Percentiles rank a stretch among this genome's conserved stretches.
phyloP scores from a whole-genome alignment of 2,329 filamentous ascomycete genomes.

The Fusarium luffae region DNA sequence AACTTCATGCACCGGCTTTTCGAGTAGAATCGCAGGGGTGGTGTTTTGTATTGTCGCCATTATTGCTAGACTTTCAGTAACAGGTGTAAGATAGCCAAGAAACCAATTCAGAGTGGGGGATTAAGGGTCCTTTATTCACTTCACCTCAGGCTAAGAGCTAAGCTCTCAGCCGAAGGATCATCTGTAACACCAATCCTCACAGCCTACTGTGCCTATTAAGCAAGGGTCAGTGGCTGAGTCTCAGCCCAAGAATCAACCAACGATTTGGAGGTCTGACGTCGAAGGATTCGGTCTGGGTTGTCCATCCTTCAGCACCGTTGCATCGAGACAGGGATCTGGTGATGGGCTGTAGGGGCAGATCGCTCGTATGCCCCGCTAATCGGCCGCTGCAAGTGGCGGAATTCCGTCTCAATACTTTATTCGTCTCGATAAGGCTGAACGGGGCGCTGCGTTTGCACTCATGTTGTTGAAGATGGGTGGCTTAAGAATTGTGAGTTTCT shows the following conservation, averaged over 20 bases:
- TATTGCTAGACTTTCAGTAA: neutral
- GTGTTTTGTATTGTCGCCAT: slow-evolving; percentile 17
- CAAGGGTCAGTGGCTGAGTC: slow-evolving; percentile 13
- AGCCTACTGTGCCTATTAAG: neutral
- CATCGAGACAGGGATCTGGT: slow-evolving; percentile 5
- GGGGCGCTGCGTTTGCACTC: neutral
- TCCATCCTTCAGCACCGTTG: slow-evolving; percentile 5
- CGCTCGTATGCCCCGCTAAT: neutral
- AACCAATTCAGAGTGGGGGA: neutral
- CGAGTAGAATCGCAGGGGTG: neutral
- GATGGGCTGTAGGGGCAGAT: neutral
- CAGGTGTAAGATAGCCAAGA: neutral
- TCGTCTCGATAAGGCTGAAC: neutral
- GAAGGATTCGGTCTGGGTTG: slow-evolving; percentile 14
- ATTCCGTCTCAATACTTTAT: neutral
- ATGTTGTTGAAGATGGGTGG: neutral
- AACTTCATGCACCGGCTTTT: neutral
- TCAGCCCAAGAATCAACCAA: slow-evolving; percentile 12
- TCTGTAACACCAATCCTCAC: neutral
- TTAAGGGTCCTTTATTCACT: slow-evolving; percentile 8
- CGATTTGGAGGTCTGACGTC: neutral
- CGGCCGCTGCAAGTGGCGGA: neutral
- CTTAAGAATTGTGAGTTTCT: neutral
- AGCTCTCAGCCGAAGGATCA: neutral
- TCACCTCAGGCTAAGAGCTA: neutral